Evolutionary conservation across 179 eudicot species (phyloP), one percentile per base, ranked within the genome.

Genomic region (Monotropa hypopitys): DNA sequence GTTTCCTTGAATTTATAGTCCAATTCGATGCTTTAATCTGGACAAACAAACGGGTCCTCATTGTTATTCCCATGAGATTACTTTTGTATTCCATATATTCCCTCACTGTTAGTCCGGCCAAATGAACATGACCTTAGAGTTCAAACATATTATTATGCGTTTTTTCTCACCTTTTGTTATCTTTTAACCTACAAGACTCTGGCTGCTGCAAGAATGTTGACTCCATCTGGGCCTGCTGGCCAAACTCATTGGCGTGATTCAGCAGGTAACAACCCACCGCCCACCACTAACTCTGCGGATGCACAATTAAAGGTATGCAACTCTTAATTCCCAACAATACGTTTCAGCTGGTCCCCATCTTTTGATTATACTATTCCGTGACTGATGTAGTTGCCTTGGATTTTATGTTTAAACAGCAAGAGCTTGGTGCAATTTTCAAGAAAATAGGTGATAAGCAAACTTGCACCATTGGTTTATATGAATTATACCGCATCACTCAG

Each of bases 371-470:
- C 53, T 16, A 10, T 26, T 59, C 20, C 28, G 28, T 30, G 21
- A 30, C 63, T 57, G 12, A 54, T 35, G n/a, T 50, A 21, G 32
- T 32, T 16, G 40, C 43, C 66, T 70, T 57, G 63, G 7, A 81
- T 68, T 78, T 7, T 79, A 68, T 63, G 46, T 72, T 79, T 80
- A 81, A 38, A 80, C 93, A 91, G 99, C 99, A 93, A 93, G 98
- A 95, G 82, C 90, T 95, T 77, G 99, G 91, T 63, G 96, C 98
- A 56, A 95, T 95, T 67, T 95, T 95, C 80, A 95, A 95, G 89
- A 95, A 93, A 83, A 95, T 95, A 83, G 99, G 96, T 76, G 99
- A 95, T 84, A 95, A 90, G 83, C 98, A 95, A 81, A 95, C 99
- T 68, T 96, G 99, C 87, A 87, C 90, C 20, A 93, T 95, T 70